Evolutionary conservation across 2,329 filamentous ascomycete genomes (phyloP).

Genomic region (Xylariaceae sp.): DNA sequence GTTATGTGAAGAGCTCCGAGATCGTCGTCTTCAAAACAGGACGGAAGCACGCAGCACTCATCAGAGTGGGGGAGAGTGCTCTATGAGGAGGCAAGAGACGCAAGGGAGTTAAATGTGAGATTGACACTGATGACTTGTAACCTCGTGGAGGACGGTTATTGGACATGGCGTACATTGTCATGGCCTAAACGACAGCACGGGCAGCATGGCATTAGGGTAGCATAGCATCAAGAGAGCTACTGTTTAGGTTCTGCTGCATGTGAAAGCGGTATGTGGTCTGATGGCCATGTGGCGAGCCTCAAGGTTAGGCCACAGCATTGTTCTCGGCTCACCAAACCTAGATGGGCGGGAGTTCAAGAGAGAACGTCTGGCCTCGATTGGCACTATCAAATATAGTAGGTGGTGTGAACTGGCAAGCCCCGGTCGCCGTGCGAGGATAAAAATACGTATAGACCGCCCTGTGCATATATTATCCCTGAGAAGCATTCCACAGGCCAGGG

Average conservation of each 20-base stretch:
- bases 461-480: background rate
- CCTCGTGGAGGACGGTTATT: conserved; percentile 23
- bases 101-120: conserved; percentile 15
- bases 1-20: conserved; percentile 8
- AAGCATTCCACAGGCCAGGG: conserved; percentile 2
- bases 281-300: conserved; percentile 8
- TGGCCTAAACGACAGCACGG: conserved; percentile 2
- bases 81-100: conserved; percentile 13
- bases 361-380: background rate
- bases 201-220: conserved; percentile 1
- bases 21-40: too few relatives aligned
- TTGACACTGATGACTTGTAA: conserved; percentile 6
- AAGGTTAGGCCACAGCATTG: conserved; percentile 1
- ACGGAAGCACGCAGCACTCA: background rate
- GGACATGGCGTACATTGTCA: background rate
- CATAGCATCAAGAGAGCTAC: background rate
- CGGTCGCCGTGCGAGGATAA: conserved; percentile 2
- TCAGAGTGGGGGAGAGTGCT: conserved; percentile 13
- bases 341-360: background rate
- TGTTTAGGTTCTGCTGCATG: background rate
- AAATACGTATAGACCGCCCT: conserved; percentile 7
- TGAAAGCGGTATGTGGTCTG: conserved; percentile 9
- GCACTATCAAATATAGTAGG: conserved; percentile 4
- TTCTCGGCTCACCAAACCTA: background rate
- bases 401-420: conserved; percentile 6